Base-by-base conservation (phyloP, 768 basidiomycete species). In the Hortiboletus campestris region DNA sequence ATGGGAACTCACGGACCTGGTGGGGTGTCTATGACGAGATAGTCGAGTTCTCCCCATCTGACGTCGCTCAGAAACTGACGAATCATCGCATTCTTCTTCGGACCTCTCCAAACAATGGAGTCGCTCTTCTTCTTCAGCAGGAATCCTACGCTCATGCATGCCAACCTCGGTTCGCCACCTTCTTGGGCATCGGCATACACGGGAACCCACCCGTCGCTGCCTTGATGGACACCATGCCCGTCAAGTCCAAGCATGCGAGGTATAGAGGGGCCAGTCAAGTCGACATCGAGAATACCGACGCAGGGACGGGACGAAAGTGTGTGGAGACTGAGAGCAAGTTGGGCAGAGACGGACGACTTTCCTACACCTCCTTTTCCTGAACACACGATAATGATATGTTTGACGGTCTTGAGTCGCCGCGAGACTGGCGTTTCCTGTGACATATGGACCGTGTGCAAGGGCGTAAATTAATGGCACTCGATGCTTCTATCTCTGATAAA, bases 71-170 rank as follows among this genome's bases (percentile, higher is more conserved):
- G 71, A 70, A 98, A 97, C 75, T 98, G 95, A 66, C 93, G 78
- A 63, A 98, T 96, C 94, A 97, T 97, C 54, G 89, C 95, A 63
- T 95, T 95, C 80, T 97, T 98, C 79, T 97, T 98, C 46, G 97
- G 97, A 0, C 97, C 97, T 66, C 97, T 77, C 97, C 97, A 99
- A 2, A 99, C 92, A 44, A 99, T 94, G 17, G 91, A 92, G 67
- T 98, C 95, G 20, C 86, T 88, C 67, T 86, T 87, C 67, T 86
- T 88, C 76, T 92, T 91, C 63, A 98, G 73, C 62, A 99, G 75
- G 72, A 98, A 98, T 3, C 94, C 97, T 10, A 98, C 94, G 67
- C 91, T 94, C 97, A 99, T 99, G 71, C 92, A 94, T 13, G 86
- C 88, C 55, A 99, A 70, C 62, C 94, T 76, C 28, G 84, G 84